Conservation (phyloP, 1,284 basidiomycete species). For the Ceraceosorus guamensis region DNA sequence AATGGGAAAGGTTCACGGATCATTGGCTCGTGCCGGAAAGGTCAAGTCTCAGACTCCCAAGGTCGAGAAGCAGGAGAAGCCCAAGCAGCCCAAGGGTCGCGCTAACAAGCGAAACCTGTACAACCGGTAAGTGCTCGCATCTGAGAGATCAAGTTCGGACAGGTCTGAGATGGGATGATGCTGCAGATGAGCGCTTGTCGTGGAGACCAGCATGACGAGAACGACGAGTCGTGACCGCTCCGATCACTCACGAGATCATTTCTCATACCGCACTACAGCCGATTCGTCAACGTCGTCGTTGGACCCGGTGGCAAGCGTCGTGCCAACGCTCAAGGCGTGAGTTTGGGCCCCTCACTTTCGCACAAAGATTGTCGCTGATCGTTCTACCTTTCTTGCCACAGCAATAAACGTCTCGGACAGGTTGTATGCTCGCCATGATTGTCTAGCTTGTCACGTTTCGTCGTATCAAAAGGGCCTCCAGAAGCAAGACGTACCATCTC, state of each 20-base stretch:
- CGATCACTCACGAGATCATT: no score
- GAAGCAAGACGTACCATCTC: no score
- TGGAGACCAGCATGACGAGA: no score
- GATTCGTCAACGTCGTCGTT: constrained; percentile 90
- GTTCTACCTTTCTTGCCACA: no score
- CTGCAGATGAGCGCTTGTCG: no score
- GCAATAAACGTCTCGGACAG: no score
- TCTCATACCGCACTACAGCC: constrained; percentile 38
- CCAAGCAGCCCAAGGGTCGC: constrained; percentile 89
- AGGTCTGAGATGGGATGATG: background rate
- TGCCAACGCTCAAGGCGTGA: constrained; percentile 56
- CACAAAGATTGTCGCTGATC: no score
- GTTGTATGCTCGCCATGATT: no score
- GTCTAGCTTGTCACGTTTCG: no score
- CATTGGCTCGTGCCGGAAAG: constrained; percentile 99
- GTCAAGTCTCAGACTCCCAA: constrained; percentile 89
- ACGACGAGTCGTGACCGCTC: no score
- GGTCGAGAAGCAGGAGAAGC: constrained; percentile 95
- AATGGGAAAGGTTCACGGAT: constrained; percentile 83
- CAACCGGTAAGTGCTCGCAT: constrained; percentile 64
- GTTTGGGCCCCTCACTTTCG: no score
- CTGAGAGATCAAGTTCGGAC: background rate
- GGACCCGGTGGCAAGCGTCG: constrained; percentile 86
- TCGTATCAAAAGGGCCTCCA: no score
- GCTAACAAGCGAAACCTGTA: constrained; percentile 93